Base-by-base conservation (phyloP, 2,329 filamentous ascomycete genomes). In the Chaetomium sp. region DNA sequence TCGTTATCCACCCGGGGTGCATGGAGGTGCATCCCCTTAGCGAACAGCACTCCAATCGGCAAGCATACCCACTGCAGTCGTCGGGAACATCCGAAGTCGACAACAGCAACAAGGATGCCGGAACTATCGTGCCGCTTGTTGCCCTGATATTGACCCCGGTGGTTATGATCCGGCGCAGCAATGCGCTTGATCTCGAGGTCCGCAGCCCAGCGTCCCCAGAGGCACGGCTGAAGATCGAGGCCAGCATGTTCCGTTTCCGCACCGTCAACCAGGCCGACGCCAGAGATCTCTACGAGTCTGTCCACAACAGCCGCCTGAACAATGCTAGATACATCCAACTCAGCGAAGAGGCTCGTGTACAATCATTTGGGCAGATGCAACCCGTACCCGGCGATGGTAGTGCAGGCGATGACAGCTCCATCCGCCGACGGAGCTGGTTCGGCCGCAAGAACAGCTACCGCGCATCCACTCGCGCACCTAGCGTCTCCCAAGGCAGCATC, bases 131-230 rank as follows among this genome's bases (percentile, higher is more conserved):
- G 42, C 85, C 85, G 4, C 75, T 88, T 23, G 79, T 89, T 51
- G 90, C 90, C 6, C 85, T 97, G 38, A 92, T 97, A 73, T 86
- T 99, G 50, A 98, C 94, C 0, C 95, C 95, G 0, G 82, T 97
- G 45, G 94, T 98, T 8, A 90, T 93, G 70, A 88, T 98, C 67
- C 87, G 94, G 68, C 90, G 94, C 72, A 95, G 93, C 72, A 99
- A 93, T 25, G 91, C 91, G 3, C 86, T 99, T 35, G 95, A 99
- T 75, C 91, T 99, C 61, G 95, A 96, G 69, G 92, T 99, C 69
- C 90, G 93, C 57, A 97, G 94, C 7, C 92, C 92, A 1, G 90
- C 93, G 29, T 90, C 90, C 51, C 76, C 82, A 25, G 82, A 90
- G 67, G 93, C 90, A 5, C 86, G 87, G 71, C 84, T 97, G 63